Evolutionary conservation across 2,329 filamentous ascomycete genomes (phyloP), one percentile per base, ranked within the genome.

Genomic region (Neonectria faginata): DNA sequence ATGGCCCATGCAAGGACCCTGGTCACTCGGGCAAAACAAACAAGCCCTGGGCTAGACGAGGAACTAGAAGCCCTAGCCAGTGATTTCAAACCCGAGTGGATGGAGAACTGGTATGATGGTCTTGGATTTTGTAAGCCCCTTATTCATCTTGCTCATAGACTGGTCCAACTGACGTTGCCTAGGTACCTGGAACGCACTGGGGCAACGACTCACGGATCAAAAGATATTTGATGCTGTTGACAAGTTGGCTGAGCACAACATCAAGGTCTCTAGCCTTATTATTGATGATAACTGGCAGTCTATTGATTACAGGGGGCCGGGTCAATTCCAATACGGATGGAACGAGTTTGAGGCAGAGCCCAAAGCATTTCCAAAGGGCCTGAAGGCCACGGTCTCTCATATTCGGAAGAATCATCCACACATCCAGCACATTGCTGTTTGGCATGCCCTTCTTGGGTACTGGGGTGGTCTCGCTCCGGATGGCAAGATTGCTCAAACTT

Each of bases 231-330:
- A 88, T 44, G 93, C 94, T 1, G 82, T 98, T 1, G 88, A 93
- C 62, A 84, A 86, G 1, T 81, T 99, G 11, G 86, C 89, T 5
- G 82, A 88, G 31, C 86, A 92, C 60, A 86, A 90, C 1, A 92
- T 99, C 73, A 89, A 91, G 45, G 85, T 98, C 50, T 90, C 89
- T 0, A 97, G 90, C 73, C 84, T 99, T 2, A 97, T 98, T 66
- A 97, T 99, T 67, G 96, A 99, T 72, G 96, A 99, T 75, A 97
- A 97, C 72, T 99, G 96, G 96, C 94, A 97, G 78, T 88, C 91
- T 9, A 85, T 97, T 51, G 88, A 87, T 68, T 70, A 83, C 31
- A 71, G 75, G 25, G 83, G 84, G 0, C 74, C 82, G 5, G 81
- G 83, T 18, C 85, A 88, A 67, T 88, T 86, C 66, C 84, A 87